Evolutionary conservation across 345 rosid species (phyloP), one percentile per base, ranked within the genome.

Genomic region (Cardamine chenopodiifolia): DNA sequence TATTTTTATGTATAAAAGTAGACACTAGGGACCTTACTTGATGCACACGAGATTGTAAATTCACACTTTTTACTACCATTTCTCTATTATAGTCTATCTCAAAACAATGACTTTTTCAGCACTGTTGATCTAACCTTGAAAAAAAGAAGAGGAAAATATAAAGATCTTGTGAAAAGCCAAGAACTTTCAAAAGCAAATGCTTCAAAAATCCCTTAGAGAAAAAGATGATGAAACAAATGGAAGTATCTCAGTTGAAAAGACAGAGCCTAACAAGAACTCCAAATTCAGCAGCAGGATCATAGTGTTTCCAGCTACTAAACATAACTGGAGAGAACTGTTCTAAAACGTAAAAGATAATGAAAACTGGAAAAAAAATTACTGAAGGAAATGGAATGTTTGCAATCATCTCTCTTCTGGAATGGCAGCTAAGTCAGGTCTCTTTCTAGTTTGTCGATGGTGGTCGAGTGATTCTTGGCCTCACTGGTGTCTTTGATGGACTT

Each of bases 401-500:
- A 81, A 42, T 62, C 81, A 68, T 82, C 77, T 79, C 68, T 81
- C 75, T 76, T 74, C 76, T 83, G 76, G 77, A 68, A 73, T 61
- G 53, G 71, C 66, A 71, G 35, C 70, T 77, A 83, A 83, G 79
- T 78, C 61, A 63, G 49, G 75, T 70, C 68, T 67, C 70, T 59
- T 50, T 34, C 71, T 45, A 68, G 40, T 71, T 75, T 39, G 58
- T 53, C 20, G 49, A 57, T 63, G 83, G 48, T 7, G 86, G 83
- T 68, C 81, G 84, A 75, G 86, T 68, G 68, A 87, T 80, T 62
- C 87, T 87, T 2, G 97, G 89, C 88, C 94, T 84, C 72, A 90
- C 94, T 1, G 91, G 96, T 57, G 96, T 92, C 83, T 90, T 90
- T 39, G 94, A 90, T 6, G 94, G 94, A 63, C 94, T 87, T 63